Percentiles rank a stretch among this genome's conserved stretches.
Evolutionary conservation across 139 green algal genomes (phyloP).

Genomic region (Volvox africanus): DNA sequence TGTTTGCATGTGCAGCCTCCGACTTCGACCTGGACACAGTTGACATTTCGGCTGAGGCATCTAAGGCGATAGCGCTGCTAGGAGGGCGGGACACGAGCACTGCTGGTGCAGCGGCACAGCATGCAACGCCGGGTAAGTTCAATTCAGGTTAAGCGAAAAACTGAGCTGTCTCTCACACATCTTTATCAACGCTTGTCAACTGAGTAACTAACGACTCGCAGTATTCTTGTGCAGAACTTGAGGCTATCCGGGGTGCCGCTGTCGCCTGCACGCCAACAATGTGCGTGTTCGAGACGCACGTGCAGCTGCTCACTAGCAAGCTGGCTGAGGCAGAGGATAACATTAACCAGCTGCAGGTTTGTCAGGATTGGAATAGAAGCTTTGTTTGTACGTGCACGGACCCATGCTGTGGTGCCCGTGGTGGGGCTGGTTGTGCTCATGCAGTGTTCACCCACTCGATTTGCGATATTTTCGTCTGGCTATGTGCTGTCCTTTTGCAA

Average conservation of each 20-base stretch:
- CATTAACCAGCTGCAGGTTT: slow-evolving; percentile 24
- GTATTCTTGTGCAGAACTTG: background rate
- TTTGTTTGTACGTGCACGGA: too few species aligned
- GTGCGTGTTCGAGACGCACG: slow-evolving; percentile 21
- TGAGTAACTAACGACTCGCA: background rate
- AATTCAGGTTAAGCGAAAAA: too few species aligned
- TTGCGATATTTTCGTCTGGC: too few species aligned
- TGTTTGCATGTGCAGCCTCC: background rate
- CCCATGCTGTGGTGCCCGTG: background rate
- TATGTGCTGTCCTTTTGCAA: too few species aligned
- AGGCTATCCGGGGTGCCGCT: background rate
- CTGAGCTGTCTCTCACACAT: too few species aligned
- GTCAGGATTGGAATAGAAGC: too few species aligned
- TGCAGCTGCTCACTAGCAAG: slow-evolving; percentile 34
- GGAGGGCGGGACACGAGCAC: background rate
- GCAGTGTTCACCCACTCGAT: too few species aligned
- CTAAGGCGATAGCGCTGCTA: slow-evolving; percentile 4
- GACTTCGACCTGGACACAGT: slow-evolving; percentile 31
- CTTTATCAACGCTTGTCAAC: too few species aligned
- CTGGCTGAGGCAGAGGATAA: slow-evolving; percentile 20
- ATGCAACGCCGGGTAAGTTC: background rate
- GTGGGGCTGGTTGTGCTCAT: too few species aligned
- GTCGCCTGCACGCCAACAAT: background rate
- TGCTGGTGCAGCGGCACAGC: background rate
- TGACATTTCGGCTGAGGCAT: slow-evolving; percentile 27